These are phyloP conservation scores for Solanum pimpinellifolium DNA, from an alignment of 257 asterid genomes.

Conservation along the genomic window DNA sequence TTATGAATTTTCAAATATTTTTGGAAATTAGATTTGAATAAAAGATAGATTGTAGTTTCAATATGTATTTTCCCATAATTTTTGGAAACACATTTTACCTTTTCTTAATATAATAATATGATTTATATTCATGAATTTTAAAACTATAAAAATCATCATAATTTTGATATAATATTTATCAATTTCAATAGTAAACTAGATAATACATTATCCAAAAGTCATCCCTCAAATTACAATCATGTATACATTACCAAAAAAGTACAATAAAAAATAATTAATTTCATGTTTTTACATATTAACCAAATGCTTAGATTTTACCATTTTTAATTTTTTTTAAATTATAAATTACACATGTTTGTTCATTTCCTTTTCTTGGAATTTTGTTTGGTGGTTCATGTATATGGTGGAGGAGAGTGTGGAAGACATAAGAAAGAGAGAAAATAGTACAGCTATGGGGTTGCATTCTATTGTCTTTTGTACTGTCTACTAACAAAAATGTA, in stretches of 20 bases:
- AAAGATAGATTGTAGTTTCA: neutral
- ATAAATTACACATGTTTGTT: neutral
- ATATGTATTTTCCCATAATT: too few species aligned
- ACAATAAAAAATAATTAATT: too few species aligned
- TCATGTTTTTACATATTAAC: too few species aligned
- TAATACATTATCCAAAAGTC: neutral
- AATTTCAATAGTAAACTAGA: neutral
- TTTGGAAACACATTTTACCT: too few species aligned
- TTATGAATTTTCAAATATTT: too few species aligned
- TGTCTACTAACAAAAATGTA: neutral
- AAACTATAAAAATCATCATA: neutral
- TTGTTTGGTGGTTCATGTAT: neutral
- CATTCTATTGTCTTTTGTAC: neutral
- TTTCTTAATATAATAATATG: neutral
- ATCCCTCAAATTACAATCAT: neutral
- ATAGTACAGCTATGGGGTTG: conserved; percentile 8
- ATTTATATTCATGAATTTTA: neutral
- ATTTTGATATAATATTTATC: neutral
- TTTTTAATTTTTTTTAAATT: neutral
- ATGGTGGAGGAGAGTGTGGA: neutral
- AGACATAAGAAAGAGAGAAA: neutral
- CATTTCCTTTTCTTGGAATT: neutral
- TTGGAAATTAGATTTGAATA: too few species aligned
- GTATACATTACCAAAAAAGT: neutral
- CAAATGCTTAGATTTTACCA: neutral